Evolutionary conservation across 139 green algal genomes (phyloP).

Genomic region (Desmodesmus armatus): DNA sequence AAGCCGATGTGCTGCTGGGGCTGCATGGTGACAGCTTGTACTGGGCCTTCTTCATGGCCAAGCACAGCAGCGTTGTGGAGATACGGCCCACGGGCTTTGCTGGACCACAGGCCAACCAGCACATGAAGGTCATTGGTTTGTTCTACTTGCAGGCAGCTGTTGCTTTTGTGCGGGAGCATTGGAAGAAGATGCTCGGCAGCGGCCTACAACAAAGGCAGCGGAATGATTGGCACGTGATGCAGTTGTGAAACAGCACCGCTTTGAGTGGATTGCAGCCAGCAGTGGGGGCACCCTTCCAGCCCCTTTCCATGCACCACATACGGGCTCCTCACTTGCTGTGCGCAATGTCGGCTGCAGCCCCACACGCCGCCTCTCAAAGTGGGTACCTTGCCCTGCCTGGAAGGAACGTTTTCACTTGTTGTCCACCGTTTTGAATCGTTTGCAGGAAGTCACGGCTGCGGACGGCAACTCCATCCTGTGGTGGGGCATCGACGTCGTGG

Average conservation of each 20-base stretch:
- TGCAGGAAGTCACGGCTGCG: slow-evolving; percentile 17
- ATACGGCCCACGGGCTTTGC: slow-evolving; percentile 14
- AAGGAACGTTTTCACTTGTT: too few species aligned
- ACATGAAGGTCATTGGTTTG: slow-evolving; percentile 37
- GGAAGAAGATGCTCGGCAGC: background rate
- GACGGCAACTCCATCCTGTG: slow-evolving; percentile 37
- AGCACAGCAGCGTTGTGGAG: slow-evolving; percentile 40
- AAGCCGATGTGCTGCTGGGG: slow-evolving; percentile 42
- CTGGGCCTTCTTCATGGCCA: slow-evolving; percentile 36
- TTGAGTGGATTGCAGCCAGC: background rate
- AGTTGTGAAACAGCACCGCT: background rate
- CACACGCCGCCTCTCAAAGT: too few species aligned
- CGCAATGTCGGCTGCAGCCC: background rate
- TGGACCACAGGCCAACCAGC: background rate
- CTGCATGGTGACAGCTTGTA: slow-evolving; percentile 32
- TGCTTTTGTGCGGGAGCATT: background rate
- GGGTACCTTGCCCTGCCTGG: too few species aligned
- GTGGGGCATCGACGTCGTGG: slow-evolving; percentile 43
- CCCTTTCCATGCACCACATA: too few species aligned
- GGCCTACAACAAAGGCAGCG: too few species aligned
- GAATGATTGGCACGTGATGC: background rate
- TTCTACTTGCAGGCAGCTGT: background rate
- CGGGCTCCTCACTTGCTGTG: too few species aligned
- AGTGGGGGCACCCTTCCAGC: too few species aligned
- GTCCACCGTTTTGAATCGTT: too few species aligned